phyloP scores from a whole-genome alignment of 108 stramenopile genomes.

The Cyclotella baltica region DNA sequence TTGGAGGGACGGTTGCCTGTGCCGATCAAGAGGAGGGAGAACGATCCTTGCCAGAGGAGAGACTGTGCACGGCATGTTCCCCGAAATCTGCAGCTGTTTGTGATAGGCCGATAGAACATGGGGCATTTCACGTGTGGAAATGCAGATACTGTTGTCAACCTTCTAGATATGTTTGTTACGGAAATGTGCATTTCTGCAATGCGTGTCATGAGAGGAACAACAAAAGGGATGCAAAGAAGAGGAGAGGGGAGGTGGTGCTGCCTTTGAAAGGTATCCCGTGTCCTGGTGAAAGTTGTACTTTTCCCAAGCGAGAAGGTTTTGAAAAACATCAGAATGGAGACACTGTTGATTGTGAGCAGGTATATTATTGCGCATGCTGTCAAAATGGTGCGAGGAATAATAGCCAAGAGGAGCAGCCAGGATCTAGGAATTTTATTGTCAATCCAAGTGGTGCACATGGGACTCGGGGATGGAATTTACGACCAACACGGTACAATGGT shows the following conservation, averaged over 20 bases:
- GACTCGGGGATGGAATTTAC: constrained; percentile 48
- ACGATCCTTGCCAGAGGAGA: constrained; percentile 32
- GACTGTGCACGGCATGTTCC: constrained; percentile 63
- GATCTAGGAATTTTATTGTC: constrained; percentile 67
- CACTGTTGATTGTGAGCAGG: constrained; percentile 63
- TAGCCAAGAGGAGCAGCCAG: constrained; percentile 24
- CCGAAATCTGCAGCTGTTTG: constrained; percentile 61
- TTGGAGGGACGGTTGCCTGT: constrained; percentile 78
- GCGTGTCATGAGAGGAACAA: constrained; percentile 66
- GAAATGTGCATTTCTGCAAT: constrained; percentile 71
- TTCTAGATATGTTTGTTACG: constrained; percentile 64
- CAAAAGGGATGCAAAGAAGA: constrained; percentile 22
- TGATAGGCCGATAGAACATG: constrained; percentile 56
- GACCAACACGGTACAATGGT: constrained; percentile 1
- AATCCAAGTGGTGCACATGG: constrained; percentile 66
- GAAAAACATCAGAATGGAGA: constrained; percentile 62
- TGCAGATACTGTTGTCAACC: constrained; percentile 79
- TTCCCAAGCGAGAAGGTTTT: constrained; percentile 56
- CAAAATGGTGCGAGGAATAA: constrained; percentile 15
- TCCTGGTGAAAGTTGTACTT: constrained; percentile 53
- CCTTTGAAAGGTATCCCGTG: constrained; percentile 59
- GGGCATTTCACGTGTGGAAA: constrained; percentile 65
- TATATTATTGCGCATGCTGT: constrained; percentile 65
- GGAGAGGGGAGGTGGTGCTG: constrained; percentile 25
- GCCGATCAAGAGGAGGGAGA: constrained; percentile 59